These are phyloP conservation scores for Phytophthora ohioensis DNA, from an alignment of 352 stramenopile species.

Conservation along the genomic window DNA sequence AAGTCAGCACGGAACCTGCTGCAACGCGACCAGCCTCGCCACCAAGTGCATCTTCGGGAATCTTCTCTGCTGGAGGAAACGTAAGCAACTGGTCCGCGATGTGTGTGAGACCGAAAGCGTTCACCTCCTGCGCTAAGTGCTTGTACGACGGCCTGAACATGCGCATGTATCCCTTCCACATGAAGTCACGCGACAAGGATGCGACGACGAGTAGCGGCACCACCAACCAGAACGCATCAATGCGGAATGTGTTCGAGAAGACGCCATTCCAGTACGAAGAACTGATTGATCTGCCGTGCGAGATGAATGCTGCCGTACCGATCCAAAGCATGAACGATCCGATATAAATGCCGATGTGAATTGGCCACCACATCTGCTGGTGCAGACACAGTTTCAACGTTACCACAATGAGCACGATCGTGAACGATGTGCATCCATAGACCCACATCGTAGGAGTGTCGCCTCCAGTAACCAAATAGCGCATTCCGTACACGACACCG, in stretches of 20 bases:
- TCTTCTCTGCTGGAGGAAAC: conserved; percentile 81
- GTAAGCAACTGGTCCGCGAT: conserved; percentile 78
- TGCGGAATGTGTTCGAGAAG: conserved; percentile 75
- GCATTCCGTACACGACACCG: conserved; percentile 83
- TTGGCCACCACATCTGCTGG: conserved; percentile 86
- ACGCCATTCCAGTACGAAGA: conserved; percentile 88
- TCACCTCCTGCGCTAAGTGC: conserved; percentile 87
- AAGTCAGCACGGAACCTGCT: conserved; percentile 29
- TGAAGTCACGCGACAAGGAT: conserved; percentile 77
- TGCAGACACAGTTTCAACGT: conserved; percentile 94
- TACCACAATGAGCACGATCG: conserved; percentile 94
- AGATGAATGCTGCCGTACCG: conserved; percentile 78
- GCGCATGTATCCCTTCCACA: conserved; percentile 88
- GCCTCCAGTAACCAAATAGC: conserved; percentile 79
- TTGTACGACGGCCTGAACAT: conserved; percentile 87
- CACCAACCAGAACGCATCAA: conserved; percentile 81
- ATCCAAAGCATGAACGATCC: conserved; percentile 79
- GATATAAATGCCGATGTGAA: conserved; percentile 78
- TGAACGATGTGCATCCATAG: conserved; percentile 95
- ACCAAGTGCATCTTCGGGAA: conserved; percentile 54
- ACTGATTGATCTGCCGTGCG: conserved; percentile 70
- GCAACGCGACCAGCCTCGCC: conserved; percentile 40
- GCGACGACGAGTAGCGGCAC: conserved; percentile 76
- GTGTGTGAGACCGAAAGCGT: conserved; percentile 65
- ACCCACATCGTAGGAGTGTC: conserved; percentile 94